Percentiles rank a stretch among this genome's conserved stretches.
Conservation (phyloP, 1,284 basidiomycete species). For the Malassezia dermatis region DNA sequence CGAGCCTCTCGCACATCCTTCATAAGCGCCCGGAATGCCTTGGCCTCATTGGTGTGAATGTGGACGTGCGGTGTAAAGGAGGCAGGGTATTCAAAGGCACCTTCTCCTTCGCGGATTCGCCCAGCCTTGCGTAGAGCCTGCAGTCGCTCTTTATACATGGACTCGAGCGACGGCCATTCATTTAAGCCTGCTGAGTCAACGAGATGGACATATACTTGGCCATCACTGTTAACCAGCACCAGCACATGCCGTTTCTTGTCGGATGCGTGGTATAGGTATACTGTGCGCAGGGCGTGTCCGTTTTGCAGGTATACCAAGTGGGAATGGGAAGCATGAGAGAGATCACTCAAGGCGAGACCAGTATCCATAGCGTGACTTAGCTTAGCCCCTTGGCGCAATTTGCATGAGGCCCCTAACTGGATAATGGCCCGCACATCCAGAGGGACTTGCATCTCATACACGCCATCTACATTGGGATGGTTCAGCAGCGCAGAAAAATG, state of each 20-base stretch:
- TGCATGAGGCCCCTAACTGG: conserved; percentile 72
- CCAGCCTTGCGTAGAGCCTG: conserved; percentile 42
- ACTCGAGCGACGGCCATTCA: conserved; percentile 68
- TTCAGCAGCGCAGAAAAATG: conserved; percentile 87
- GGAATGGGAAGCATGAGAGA: conserved; percentile 46
- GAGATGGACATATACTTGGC: conserved; percentile 61
- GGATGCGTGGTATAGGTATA: conserved; percentile 82
- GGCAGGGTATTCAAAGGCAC: conserved; percentile 60
- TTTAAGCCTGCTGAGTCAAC: conserved; percentile 78
- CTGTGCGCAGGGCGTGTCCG: conserved; percentile 64
- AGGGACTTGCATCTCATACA: conserved; percentile 87
- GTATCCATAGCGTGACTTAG: conserved; percentile 72
- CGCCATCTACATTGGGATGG: conserved; percentile 86
- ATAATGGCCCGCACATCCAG: conserved; percentile 72
- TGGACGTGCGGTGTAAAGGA: conserved; percentile 58
- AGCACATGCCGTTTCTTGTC: conserved; percentile 76
- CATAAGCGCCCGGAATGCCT: conserved; percentile 77
- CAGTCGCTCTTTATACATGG: conserved; percentile 60
- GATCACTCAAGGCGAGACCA: conserved; percentile 75
- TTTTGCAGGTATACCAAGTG: conserved; percentile 59
- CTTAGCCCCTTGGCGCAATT: conserved; percentile 58
- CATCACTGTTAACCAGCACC: conserved; percentile 64
- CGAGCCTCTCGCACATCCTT: conserved; percentile 63
- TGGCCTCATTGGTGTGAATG: conserved; percentile 68
- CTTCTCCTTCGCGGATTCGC: conserved; percentile 27